A percentile compares a stretch with the other conserved stretches of the same genome.
Evolutionary conservation across 306 rosid genomes (phyloP).

Genomic region (Trifolium pratense): DNA sequence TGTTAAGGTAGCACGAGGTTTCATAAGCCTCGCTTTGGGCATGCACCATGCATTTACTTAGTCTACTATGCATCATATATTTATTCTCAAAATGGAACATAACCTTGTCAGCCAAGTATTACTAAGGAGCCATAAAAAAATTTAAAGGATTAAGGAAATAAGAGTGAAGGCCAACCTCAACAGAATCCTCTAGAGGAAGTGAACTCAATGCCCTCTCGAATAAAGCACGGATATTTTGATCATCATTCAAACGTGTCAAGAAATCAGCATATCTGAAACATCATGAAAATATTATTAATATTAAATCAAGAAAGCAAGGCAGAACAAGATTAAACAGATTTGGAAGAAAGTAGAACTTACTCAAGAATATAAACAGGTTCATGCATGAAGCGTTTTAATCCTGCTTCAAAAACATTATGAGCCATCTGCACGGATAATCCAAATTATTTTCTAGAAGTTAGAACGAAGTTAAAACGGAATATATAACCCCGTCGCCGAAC

Average conservation of each 20-base stretch:
- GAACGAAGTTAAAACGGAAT: neutral
- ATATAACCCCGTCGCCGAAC: too few species aligned
- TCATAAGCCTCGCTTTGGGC: too few species aligned
- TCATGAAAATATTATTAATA: constrained; percentile 34
- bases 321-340: constrained; percentile 13
- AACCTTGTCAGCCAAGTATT: neutral
- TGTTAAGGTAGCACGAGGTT: too few species aligned
- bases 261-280: constrained; percentile 90
- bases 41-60: constrained; percentile 4
- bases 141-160: constrained; percentile 32
- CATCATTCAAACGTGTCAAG: constrained; percentile 90
- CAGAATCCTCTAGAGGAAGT: constrained; percentile 75
- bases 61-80: neutral
- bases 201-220: constrained; percentile 93
- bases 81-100: neutral
- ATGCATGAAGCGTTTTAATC: constrained; percentile 87
- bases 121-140: too few species aligned
- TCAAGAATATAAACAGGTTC: constrained; percentile 94
- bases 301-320: constrained; percentile 21
- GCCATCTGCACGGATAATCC: constrained; percentile 79
- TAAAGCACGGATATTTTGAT: constrained; percentile 92
- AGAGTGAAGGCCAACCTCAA: constrained; percentile 64
- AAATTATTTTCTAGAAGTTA: constrained; percentile 32
- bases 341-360: constrained; percentile 64
- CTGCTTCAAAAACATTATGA: constrained; percentile 92